Percentiles rank a stretch among this genome's conserved stretches.
Conservation (phyloP, 108 stramenopile species). For the Schizochytrium sp. region DNA sequence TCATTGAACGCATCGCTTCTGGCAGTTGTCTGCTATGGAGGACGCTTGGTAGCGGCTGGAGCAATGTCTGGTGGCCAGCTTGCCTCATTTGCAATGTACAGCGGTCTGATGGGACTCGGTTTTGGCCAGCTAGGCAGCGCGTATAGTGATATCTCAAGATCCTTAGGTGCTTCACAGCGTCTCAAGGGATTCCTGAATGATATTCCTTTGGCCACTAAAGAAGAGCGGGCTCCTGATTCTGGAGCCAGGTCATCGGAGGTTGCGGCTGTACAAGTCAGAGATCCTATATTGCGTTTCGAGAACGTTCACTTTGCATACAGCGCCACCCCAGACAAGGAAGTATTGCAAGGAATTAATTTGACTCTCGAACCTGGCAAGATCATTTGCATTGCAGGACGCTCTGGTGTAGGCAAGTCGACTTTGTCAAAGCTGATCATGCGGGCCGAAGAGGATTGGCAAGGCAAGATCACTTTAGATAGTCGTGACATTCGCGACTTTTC, state of each 20-base stretch:
- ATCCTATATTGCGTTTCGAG: neutral
- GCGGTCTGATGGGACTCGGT: conserved; percentile 35
- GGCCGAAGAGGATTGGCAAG: neutral
- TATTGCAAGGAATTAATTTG: neutral
- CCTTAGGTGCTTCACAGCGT: conserved; percentile 4
- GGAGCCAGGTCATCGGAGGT: neutral
- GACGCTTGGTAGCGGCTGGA: neutral
- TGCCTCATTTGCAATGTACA: conserved; percentile 40
- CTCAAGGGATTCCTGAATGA: conserved; percentile 19
- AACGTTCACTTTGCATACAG: conserved; percentile 22
- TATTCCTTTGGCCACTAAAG: neutral
- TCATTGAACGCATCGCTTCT: conserved; percentile 13
- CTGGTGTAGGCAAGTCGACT: conserved; percentile 45
- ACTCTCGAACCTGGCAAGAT: conserved; percentile 42
- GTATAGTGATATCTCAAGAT: neutral
- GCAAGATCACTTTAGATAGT: conserved; percentile 12
- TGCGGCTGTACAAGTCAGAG: neutral
- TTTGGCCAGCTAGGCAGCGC: conserved; percentile 21
- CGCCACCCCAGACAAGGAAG: neutral
- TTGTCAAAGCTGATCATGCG: conserved; percentile 6
- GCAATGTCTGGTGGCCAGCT: conserved; percentile 44
- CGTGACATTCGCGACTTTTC: conserved; percentile 19
- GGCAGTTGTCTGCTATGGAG: conserved; percentile 44
- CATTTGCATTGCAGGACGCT: neutral
- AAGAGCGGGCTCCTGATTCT: too few species aligned